These are phyloP conservation scores for Suhomyces panamericanus DNA, from an alignment of 1,139 yeast species.

Conservation along the genomic window DNA sequence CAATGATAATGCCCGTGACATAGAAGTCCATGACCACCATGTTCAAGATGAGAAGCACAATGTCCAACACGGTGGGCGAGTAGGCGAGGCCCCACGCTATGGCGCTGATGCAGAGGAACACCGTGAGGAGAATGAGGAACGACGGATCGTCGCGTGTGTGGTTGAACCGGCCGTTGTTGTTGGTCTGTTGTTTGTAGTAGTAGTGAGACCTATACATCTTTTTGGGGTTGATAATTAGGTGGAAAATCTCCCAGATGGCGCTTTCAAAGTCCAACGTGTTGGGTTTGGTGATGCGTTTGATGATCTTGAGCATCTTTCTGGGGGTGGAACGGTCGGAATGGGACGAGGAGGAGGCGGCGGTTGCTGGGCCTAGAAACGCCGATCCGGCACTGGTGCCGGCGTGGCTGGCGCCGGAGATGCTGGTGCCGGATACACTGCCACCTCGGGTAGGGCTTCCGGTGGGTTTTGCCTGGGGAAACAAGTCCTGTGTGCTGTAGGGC, in stretches of 20 bases:
- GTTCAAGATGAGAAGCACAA: constrained; percentile 64
- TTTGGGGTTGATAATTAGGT: constrained; percentile 71
- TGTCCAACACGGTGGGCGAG: constrained; percentile 60
- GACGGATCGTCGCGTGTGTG: constrained; percentile 94
- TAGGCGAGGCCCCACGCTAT: constrained; percentile 90
- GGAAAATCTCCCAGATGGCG: constrained; percentile 86
- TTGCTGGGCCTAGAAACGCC: neutral
- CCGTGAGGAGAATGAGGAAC: constrained; percentile 69
- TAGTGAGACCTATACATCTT: constrained; percentile 81
- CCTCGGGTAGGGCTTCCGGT: constrained; percentile 6
- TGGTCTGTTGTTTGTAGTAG: constrained; percentile 54
- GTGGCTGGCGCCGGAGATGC: constrained; percentile 5
- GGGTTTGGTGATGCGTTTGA: constrained; percentile 59
- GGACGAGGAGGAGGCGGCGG: neutral
- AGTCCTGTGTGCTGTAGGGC: constrained; percentile 42
- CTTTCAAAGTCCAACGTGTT: constrained; percentile 88
- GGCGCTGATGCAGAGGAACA: constrained; percentile 69
- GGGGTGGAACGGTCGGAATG: constrained; percentile 3
- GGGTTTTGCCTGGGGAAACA: constrained; percentile 32
- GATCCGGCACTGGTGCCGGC: constrained; percentile 5
- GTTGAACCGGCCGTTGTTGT: constrained; percentile 29
- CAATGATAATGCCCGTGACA: constrained; percentile 63
- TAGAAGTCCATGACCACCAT: constrained; percentile 88
- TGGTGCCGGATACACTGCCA: constrained; percentile 2
- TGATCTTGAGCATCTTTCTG: constrained; percentile 21